Conservation (phyloP, 805 yeast genomes). For the Candida taoyuanica region DNA sequence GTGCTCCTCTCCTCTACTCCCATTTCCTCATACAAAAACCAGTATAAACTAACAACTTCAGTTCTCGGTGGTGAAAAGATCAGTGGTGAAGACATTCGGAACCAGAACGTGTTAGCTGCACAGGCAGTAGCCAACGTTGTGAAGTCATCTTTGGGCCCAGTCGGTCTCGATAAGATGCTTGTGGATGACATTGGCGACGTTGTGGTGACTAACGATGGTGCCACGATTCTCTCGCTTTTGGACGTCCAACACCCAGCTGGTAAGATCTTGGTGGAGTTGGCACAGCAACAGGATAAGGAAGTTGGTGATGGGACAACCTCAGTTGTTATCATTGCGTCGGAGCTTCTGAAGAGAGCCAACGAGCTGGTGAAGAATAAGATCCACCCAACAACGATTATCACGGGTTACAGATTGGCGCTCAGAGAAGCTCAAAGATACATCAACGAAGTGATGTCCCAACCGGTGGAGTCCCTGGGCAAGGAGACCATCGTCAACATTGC, state of each 20-base stretch:
- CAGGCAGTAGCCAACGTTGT: conserved; percentile 98
- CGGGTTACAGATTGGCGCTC: conserved; percentile 91
- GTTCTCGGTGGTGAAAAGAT: conserved; percentile 93
- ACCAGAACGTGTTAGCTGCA: conserved; percentile 95
- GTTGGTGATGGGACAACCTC: conserved; percentile 99
- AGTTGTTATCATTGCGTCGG: conserved; percentile 94
- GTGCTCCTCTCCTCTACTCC: conserved; percentile 21
- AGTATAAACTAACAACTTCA: conserved; percentile 12
- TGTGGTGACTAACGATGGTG: conserved; percentile 98
- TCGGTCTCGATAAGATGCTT: conserved; percentile 96
- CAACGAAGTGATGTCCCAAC: conserved; percentile 74
- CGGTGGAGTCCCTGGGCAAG: conserved; percentile 70
- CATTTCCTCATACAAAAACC: background rate
- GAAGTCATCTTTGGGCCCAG: conserved; percentile 95
- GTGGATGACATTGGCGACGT: conserved; percentile 99
- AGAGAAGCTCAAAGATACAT: conserved; percentile 85
- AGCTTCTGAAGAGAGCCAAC: conserved; percentile 85
- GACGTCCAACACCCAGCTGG: conserved; percentile 99
- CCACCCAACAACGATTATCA: conserved; percentile 96
- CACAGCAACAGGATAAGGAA: conserved; percentile 98
- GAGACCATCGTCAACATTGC: conserved; percentile 88
- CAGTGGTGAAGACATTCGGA: conserved; percentile 93
- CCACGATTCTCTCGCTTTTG: conserved; percentile 82
- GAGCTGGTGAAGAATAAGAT: conserved; percentile 89
- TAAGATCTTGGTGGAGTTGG: conserved; percentile 91